Evolutionary conservation across 2,329 filamentous ascomycete species (phyloP).

Genomic region (Monilinia laxa): DNA sequence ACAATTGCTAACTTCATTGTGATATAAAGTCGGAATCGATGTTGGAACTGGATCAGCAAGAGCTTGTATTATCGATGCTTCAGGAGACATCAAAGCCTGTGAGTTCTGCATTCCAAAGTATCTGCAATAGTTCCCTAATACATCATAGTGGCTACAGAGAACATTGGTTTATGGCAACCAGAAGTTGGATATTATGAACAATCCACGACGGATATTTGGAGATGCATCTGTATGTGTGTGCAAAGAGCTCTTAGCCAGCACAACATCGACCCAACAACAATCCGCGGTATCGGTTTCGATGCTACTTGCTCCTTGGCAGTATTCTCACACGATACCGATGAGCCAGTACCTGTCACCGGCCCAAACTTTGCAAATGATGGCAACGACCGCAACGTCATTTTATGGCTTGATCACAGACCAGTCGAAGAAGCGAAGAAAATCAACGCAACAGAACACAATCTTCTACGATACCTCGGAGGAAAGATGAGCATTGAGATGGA

Average conservation of each 20-base stretch:
- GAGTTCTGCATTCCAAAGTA: slow-evolving; percentile 20
- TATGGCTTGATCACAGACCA: slow-evolving; percentile 96
- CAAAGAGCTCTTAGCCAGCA: slow-evolving; percentile 79
- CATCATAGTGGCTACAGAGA: slow-evolving; percentile 59
- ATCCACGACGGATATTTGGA: slow-evolving; percentile 97
- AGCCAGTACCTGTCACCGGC: slow-evolving; percentile 86
- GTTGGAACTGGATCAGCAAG: slow-evolving; percentile 94
- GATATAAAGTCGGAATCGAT: slow-evolving; percentile 70
- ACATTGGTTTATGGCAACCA: slow-evolving; percentile 79
- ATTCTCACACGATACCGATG: slow-evolving; percentile 83
- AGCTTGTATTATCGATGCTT: slow-evolving; percentile 90
- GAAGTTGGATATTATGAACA: slow-evolving; percentile 83
- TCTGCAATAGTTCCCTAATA: slow-evolving; percentile 22
- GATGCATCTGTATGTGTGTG: slow-evolving; percentile 86
- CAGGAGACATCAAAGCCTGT: slow-evolving; percentile 77
- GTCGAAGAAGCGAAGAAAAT: slow-evolving; percentile 89
- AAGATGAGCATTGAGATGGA: slow-evolving; percentile 99
- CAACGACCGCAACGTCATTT: slow-evolving; percentile 89
- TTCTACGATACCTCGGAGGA: slow-evolving; percentile 93
- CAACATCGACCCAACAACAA: slow-evolving; percentile 69
- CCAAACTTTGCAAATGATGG: slow-evolving; percentile 78
- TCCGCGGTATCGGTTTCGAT: slow-evolving; percentile 94
- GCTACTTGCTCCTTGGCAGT: slow-evolving; percentile 97
- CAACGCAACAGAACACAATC: slow-evolving; percentile 87
- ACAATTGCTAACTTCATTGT: slow-evolving; percentile 5